These are phyloP conservation scores for Trapa incisa DNA, from an alignment of 345 rosid species.

Conservation along the genomic window DNA sequence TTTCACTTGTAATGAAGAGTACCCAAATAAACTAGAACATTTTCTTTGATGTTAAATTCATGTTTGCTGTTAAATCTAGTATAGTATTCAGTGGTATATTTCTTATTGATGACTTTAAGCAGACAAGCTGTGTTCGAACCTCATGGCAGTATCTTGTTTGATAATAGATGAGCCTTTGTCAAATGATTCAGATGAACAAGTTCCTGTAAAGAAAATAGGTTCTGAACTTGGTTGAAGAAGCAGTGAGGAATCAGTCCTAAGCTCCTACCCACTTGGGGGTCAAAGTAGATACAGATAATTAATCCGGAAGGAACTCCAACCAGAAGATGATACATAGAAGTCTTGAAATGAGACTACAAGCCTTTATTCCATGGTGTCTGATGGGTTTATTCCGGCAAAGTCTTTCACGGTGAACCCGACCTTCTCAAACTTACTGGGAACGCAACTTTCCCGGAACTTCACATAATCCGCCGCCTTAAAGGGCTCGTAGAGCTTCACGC, in stretches of 20 bases:
- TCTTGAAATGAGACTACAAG: neutral
- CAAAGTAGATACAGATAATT: neutral
- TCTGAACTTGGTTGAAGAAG: no score
- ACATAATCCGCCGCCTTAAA: conserved; percentile 49
- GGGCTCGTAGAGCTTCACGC: conserved; percentile 29
- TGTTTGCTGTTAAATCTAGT: neutral
- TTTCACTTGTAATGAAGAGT: neutral
- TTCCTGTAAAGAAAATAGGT: neutral
- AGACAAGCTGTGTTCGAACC: neutral
- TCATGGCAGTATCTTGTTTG: neutral
- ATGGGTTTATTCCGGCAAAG: conserved; percentile 34
- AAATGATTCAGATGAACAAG: no score
- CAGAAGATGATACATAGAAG: neutral
- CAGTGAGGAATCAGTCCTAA: no score
- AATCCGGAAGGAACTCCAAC: neutral
- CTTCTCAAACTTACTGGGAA: conserved; percentile 57
- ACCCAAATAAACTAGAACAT: neutral
- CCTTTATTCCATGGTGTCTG: neutral
- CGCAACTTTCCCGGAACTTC: conserved; percentile 47
- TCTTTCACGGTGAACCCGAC: conserved; percentile 46
- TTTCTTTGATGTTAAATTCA: neutral
- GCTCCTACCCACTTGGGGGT: neutral
- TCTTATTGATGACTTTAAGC: neutral
- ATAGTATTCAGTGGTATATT: neutral
- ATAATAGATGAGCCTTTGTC: neutral